Evolutionary conservation across 1,139 yeast genomes (phyloP).

Genomic region (Hansenula sp.): DNA sequence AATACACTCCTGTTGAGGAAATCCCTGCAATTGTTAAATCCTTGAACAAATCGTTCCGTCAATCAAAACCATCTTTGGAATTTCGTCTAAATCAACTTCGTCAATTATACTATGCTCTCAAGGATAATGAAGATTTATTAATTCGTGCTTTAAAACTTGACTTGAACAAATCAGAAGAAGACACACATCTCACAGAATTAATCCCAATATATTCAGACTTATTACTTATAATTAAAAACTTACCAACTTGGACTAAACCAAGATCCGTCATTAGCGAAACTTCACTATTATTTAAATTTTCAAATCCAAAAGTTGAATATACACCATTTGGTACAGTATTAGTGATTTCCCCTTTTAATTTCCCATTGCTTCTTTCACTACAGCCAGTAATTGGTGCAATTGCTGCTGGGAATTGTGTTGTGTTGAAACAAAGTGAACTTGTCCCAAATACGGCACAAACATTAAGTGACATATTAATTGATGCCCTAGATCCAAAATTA

Average conservation of each 20-base stretch:
- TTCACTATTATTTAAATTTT: constrained; percentile 37
- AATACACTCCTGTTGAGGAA: constrained; percentile 44
- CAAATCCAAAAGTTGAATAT: constrained; percentile 50
- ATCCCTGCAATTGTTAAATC: constrained; percentile 45
- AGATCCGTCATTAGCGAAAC: constrained; percentile 39
- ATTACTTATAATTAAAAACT: constrained; percentile 50
- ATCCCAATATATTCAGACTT: constrained; percentile 51
- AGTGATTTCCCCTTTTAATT: constrained; percentile 82
- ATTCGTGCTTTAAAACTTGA: constrained; percentile 60
- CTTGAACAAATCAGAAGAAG: constrained; percentile 58
- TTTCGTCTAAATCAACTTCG: constrained; percentile 61
- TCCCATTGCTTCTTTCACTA: constrained; percentile 65
- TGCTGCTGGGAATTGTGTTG: constrained; percentile 83
- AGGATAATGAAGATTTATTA: constrained; percentile 54
- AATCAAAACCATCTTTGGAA: constrained; percentile 51
- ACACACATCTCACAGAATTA: constrained; percentile 58
- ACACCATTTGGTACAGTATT: constrained; percentile 76
- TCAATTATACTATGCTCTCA: constrained; percentile 59
- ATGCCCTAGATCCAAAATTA: constrained; percentile 47
- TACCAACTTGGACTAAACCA: constrained; percentile 62
- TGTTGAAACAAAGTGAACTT: constrained; percentile 78
- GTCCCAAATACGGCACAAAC: constrained; percentile 60
- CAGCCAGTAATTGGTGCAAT: constrained; percentile 76
- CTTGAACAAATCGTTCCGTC: constrained; percentile 39
- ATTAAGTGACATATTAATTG: constrained; percentile 49